A percentile compares a stretch with the other conserved stretches of the same genome.
phyloP scores from a whole-genome alignment of 1,284 basidiomycete genomes.

The Rhodotorula sp. region DNA sequence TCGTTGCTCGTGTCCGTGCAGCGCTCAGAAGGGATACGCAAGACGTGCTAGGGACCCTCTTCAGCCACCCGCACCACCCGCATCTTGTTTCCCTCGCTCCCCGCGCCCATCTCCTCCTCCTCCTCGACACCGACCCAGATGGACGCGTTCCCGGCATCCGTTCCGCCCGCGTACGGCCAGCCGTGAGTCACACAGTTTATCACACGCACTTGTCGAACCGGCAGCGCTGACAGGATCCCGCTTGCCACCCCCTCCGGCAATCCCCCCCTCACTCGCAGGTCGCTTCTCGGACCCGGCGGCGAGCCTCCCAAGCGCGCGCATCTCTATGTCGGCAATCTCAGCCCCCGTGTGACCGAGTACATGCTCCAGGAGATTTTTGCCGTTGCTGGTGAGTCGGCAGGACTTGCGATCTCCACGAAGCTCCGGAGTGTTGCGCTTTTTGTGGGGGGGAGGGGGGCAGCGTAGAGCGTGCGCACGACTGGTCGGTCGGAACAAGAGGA shows the following conservation, averaged over 20 bases:
- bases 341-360: slow-evolving; percentile 69
- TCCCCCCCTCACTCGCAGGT: neutral
- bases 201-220: neutral
- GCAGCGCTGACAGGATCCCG: neutral
- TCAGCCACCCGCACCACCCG: neutral
- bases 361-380: slow-evolving; percentile 45
- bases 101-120: neutral
- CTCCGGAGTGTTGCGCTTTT: too few species aligned
- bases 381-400: slow-evolving; percentile 34
- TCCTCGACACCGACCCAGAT: slow-evolving; percentile 2
- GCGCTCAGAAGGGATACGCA: neutral
- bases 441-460: too few species aligned
- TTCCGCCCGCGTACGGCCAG: slow-evolving; percentile 10
- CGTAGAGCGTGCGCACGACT: too few species aligned
- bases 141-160: slow-evolving; percentile 34
- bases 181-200: neutral
- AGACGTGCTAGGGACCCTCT: neutral
- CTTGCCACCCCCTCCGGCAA: neutral
- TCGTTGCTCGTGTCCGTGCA: neutral
- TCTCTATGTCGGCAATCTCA: slow-evolving; percentile 95
- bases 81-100: neutral
- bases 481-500: too few species aligned
- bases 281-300: slow-evolving; percentile 24
- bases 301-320: slow-evolving; percentile 49
- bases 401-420: neutral